Conservation (phyloP, 2,329 filamentous ascomycete genomes). For the Alternaria solani region DNA sequence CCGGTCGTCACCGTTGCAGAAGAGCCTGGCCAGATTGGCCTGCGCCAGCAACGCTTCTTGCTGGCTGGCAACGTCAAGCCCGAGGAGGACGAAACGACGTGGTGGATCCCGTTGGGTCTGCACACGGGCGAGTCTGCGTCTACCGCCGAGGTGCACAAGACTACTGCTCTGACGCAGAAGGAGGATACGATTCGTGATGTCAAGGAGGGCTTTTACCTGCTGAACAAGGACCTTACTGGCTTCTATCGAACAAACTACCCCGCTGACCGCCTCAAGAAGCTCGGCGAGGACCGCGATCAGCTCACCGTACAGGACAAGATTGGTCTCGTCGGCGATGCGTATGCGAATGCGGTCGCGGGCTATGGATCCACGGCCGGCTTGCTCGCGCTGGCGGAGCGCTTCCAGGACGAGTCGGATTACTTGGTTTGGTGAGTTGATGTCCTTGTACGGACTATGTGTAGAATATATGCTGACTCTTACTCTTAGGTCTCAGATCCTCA, state of each 20-base stretch:
- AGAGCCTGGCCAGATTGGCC: conserved; percentile 78
- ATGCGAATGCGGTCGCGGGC: conserved; percentile 87
- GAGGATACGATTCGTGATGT: conserved; percentile 78
- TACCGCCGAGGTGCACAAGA: conserved; percentile 67
- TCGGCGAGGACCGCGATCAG: conserved; percentile 77
- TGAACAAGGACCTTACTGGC: conserved; percentile 88
- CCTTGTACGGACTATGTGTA: not conserved
- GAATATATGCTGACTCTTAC: not conserved
- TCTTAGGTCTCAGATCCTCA: conserved; percentile 73
- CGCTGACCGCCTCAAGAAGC: conserved; percentile 78
- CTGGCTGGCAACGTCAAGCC: conserved; percentile 89
- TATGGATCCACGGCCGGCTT: conserved; percentile 83
- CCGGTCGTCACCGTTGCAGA: conserved; percentile 88
- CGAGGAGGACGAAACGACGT: conserved; percentile 88
- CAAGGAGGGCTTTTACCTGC: conserved; percentile 85
- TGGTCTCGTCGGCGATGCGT: conserved; percentile 86
- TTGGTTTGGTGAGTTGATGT: conserved; percentile 73
- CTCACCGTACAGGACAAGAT: conserved; percentile 91
- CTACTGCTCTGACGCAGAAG: conserved; percentile 76
- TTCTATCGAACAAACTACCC: conserved; percentile 96
- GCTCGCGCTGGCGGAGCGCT: conserved; percentile 84
- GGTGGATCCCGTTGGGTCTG: conserved; percentile 93
- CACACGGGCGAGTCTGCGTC: conserved; percentile 70
- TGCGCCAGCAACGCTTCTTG: conserved; percentile 89
- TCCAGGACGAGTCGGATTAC: conserved; percentile 81